Evolutionary conservation across 306 rosid genomes (phyloP).

Genomic region (Acmispon strigosus): DNA sequence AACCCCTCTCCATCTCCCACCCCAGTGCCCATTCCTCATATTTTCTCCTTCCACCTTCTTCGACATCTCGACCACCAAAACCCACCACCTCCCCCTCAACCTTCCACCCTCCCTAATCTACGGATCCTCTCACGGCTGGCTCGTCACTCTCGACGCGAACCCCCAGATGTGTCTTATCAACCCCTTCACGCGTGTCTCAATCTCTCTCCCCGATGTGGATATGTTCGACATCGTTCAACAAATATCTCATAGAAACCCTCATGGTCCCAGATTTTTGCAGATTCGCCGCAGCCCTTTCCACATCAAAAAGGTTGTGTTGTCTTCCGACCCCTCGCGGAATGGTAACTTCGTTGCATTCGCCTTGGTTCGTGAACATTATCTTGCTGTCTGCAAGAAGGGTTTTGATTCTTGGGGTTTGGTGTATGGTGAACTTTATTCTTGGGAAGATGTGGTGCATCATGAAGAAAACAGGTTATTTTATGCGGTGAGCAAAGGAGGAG

Average conservation of each 20-base stretch:
- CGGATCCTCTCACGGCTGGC: conserved; percentile 77
- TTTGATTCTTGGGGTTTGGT: conserved; percentile 42
- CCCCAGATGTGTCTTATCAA: conserved; percentile 50
- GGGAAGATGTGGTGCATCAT: conserved; percentile 45
- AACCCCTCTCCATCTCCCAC: conserved; percentile 52
- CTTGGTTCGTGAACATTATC: conserved; percentile 31
- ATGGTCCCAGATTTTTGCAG: too few relatives aligned
- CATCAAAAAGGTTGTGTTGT: conserved; percentile 49
- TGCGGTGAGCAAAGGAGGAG: conserved; percentile 52
- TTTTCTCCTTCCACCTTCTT: conserved; percentile 45
- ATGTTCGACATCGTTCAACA: too few relatives aligned
- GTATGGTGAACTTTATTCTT: conserved; percentile 19
- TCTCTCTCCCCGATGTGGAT: conserved; percentile 57
- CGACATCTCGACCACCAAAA: conserved; percentile 35
- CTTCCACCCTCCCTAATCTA: conserved; percentile 47
- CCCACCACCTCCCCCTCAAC: conserved; percentile 47
- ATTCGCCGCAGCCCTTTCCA: too few relatives aligned
- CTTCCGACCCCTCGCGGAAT: conserved; percentile 27
- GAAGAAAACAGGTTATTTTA: conserved; percentile 32
- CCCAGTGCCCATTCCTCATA: conserved; percentile 67
- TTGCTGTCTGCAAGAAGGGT: conserved; percentile 40
- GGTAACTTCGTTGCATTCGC: conserved; percentile 40
- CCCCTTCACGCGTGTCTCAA: conserved; percentile 40
- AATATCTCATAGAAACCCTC: too few relatives aligned
- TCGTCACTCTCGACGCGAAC: conserved; percentile 40